A percentile compares a stretch with the other conserved stretches of the same genome.
Evolutionary conservation across 805 yeast genomes (phyloP).

Genomic region (Candida nemodendra): DNA sequence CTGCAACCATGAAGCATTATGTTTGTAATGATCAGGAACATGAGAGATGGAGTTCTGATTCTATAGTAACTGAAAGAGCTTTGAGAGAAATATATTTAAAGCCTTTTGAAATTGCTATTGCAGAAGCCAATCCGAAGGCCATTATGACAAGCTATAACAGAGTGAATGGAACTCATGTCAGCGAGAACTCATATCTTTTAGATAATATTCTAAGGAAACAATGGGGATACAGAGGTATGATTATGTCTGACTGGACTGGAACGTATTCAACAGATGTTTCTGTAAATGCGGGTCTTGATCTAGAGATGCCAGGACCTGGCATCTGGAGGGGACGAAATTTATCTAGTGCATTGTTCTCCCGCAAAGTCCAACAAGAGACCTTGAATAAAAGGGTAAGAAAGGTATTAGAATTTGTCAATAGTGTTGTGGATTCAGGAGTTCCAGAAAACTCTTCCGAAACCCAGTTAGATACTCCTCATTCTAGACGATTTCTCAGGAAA

Average conservation of each 20-base stretch:
- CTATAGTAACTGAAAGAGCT: slow-evolving; percentile 57
- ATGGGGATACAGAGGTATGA: slow-evolving; percentile 56
- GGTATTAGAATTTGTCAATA: slow-evolving; percentile 48
- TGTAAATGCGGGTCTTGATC: slow-evolving; percentile 54
- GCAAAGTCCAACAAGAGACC: slow-evolving; percentile 39
- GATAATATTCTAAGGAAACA: slow-evolving; percentile 50
- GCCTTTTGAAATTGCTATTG: slow-evolving; percentile 61
- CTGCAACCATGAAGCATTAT: slow-evolving; percentile 61
- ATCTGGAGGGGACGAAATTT: slow-evolving; percentile 41
- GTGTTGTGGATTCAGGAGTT: slow-evolving; percentile 40
- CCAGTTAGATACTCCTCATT: slow-evolving; percentile 46
- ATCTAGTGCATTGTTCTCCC: slow-evolving; percentile 39
- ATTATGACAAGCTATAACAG: slow-evolving; percentile 64
- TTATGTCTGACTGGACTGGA: slow-evolving; percentile 69
- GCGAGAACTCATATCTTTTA: slow-evolving; percentile 44
- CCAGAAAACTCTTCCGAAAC: slow-evolving; percentile 39
- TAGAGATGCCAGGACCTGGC: slow-evolving; percentile 66
- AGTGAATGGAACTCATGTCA: slow-evolving; percentile 58
- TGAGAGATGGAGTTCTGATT: slow-evolving; percentile 47
- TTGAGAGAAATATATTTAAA: slow-evolving; percentile 61
- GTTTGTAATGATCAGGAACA: slow-evolving; percentile 65
- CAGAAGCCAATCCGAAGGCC: slow-evolving; percentile 50
- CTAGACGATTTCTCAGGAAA: slow-evolving; percentile 41
- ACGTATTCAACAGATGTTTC: slow-evolving; percentile 46
- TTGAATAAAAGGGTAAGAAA: slow-evolving; percentile 48